Conservation (phyloP, 192 early-diverging fungal genomes). For the Phycomyces blakesleeanus region DNA sequence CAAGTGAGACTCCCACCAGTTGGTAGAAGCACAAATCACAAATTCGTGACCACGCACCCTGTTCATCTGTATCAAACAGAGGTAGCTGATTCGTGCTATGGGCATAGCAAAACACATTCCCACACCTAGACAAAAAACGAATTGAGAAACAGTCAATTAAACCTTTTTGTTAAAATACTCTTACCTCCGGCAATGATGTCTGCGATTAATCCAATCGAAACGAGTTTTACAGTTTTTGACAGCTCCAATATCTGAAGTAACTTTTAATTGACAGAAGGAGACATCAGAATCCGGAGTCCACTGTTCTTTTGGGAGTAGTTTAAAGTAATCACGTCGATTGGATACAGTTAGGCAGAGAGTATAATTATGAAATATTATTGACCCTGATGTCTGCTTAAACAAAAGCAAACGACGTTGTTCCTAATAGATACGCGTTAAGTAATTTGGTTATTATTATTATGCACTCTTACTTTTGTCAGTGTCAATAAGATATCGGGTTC, state of each 20-base stretch:
- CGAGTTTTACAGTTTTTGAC: neutral
- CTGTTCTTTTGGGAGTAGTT: slow-evolving; percentile 3
- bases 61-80: slow-evolving; percentile 6
- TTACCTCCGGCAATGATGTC: slow-evolving; percentile 11
- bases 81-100: slow-evolving; percentile 11
- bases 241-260: neutral
- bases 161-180: neutral
- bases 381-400: slow-evolving; percentile 5
- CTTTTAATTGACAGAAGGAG: neutral
- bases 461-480: neutral
- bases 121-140: slow-evolving; percentile 3
- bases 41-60: slow-evolving; percentile 17
- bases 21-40: slow-evolving; percentile 17
- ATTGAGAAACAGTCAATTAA: neutral
- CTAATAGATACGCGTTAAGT: neutral
- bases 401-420: neutral
- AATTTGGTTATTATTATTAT: slow-evolving; percentile 4
- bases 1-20: neutral
- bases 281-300: neutral
- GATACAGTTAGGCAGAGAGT: neutral
- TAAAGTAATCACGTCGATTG: slow-evolving; percentile 4
- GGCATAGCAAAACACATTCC: slow-evolving; percentile 13
- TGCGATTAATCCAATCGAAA: slow-evolving; percentile 4
- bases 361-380: slow-evolving; percentile 5
- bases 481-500: no score